Conservation (phyloP, 352 stramenopile genomes). For the Phytophthora ramorum region DNA sequence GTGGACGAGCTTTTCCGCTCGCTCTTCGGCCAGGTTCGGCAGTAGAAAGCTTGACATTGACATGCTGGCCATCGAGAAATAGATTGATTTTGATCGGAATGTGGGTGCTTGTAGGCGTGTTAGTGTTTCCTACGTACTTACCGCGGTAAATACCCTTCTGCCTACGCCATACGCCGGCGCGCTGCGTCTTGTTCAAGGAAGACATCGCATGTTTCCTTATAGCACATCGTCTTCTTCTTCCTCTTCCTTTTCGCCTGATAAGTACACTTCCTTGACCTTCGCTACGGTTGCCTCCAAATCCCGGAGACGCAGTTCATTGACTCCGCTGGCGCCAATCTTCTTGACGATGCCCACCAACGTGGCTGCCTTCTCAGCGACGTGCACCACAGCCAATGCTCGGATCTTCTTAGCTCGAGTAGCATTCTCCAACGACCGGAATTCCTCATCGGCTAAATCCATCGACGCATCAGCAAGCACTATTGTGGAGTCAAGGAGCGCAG, state of each 20-base stretch:
- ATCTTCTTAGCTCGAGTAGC: constrained; percentile 85
- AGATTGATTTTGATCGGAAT: constrained; percentile 30
- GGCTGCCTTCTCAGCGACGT: constrained; percentile 76
- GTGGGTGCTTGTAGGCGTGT: constrained; percentile 13
- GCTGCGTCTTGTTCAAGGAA: constrained; percentile 20
- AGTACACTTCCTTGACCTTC: constrained; percentile 66
- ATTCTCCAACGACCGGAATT: constrained; percentile 70
- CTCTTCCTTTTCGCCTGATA: constrained; percentile 71
- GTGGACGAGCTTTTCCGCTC: constrained; percentile 87
- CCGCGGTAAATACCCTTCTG: constrained; percentile 3
- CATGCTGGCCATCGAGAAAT: constrained; percentile 16
- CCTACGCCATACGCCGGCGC: constrained; percentile 8
- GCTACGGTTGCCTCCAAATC: constrained; percentile 49
- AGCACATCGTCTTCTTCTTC: constrained; percentile 90
- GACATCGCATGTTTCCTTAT: constrained; percentile 39
- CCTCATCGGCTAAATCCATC: constrained; percentile 82
- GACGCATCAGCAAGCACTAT: constrained; percentile 65
- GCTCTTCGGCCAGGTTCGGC: constrained; percentile 74
- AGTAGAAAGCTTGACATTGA: constrained; percentile 30
- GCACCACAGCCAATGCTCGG: constrained; percentile 67
- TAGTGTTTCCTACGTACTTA: constrained; percentile 19
- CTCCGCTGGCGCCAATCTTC: constrained; percentile 73
- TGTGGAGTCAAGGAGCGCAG: constrained; percentile 69
- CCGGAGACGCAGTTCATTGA: constrained; percentile 56
- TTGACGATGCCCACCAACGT: constrained; percentile 86